A percentile compares a stretch with the other conserved stretches of the same genome.
Evolutionary conservation across 2,329 filamentous ascomycete genomes (phyloP).

Genomic region (Rhinocladiella mackenziei): DNA sequence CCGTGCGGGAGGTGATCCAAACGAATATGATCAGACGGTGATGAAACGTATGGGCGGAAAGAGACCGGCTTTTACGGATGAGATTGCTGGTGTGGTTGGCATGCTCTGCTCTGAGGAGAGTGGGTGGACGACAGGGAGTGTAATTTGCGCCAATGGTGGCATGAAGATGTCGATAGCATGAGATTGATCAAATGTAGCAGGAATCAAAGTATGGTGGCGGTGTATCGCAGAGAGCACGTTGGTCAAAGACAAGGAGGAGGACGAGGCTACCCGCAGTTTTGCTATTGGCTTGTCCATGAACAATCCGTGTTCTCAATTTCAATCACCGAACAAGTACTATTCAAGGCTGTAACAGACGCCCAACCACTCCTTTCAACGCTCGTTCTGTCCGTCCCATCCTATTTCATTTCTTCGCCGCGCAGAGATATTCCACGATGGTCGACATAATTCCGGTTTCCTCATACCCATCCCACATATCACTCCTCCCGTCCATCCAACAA

Average conservation of each 20-base stretch:
- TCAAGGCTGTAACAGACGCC: no score
- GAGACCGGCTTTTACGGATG: constrained; percentile 61
- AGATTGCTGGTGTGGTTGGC: constrained; percentile 71
- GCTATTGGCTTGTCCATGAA: no score
- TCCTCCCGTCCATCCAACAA: constrained; percentile 84
- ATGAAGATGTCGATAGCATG: constrained; percentile 52
- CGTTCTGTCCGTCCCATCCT: neutral
- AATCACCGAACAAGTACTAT: no score
- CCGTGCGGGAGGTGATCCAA: constrained; percentile 51
- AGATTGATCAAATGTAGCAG: neutral
- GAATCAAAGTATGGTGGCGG: no score
- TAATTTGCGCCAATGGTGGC: constrained; percentile 76
- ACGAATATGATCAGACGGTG: constrained; percentile 61
- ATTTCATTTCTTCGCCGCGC: neutral
- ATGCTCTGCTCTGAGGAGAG: constrained; percentile 70
- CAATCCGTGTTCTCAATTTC: no score
- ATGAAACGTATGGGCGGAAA: constrained; percentile 54
- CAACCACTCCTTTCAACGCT: neutral
- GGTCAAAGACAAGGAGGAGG: no score
- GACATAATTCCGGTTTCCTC: constrained; percentile 47
- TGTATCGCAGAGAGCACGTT: no score
- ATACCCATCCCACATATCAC: constrained; percentile 66
- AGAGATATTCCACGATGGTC: constrained; percentile 40
- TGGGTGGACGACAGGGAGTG: constrained; percentile 74
- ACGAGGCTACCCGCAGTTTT: no score